Conservation (phyloP, 805 yeast species). For the Wickerhamiella australiensis region DNA sequence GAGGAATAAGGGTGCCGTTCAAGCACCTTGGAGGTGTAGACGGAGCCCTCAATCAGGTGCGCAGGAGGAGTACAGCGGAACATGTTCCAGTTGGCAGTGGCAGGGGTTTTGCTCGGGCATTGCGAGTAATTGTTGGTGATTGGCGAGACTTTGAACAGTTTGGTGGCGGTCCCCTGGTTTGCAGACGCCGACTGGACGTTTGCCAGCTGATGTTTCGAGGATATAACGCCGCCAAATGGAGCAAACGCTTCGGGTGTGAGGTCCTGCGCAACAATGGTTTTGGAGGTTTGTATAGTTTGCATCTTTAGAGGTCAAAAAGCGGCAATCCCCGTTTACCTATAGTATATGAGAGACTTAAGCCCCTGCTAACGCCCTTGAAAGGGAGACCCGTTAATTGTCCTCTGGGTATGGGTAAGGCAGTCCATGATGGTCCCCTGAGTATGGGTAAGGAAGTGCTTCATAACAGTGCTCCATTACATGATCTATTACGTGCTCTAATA, state of each 20-base stretch:
- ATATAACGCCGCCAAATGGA: conserved; percentile 62
- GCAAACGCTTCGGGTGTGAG: conserved; percentile 57
- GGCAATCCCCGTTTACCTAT: background rate
- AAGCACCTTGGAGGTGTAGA: conserved; percentile 51
- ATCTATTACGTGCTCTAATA: no score
- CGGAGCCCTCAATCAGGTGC: conserved; percentile 37
- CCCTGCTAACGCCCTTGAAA: no score
- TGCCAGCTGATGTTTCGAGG: conserved; percentile 60
- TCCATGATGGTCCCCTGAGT: no score
- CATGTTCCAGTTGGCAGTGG: conserved; percentile 66
- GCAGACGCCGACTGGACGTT: conserved; percentile 42
- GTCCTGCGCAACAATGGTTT: conserved; percentile 36
- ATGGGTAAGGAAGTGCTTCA: no score
- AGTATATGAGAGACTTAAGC: no score
- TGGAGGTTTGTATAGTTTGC: background rate
- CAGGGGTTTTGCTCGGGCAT: conserved; percentile 28
- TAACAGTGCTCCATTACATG: no score
- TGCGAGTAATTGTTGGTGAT: conserved; percentile 39
- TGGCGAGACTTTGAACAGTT: conserved; percentile 61
- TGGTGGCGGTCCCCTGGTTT: conserved; percentile 88
- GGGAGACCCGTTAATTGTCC: no score
- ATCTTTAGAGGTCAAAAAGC: background rate
- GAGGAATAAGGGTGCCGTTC: conserved; percentile 86
- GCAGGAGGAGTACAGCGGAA: conserved; percentile 70
- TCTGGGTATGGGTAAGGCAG: no score